Evolutionary conservation across 2,329 filamentous ascomycete species (phyloP).

Genomic region (Cryphonectria parasitica): DNA sequence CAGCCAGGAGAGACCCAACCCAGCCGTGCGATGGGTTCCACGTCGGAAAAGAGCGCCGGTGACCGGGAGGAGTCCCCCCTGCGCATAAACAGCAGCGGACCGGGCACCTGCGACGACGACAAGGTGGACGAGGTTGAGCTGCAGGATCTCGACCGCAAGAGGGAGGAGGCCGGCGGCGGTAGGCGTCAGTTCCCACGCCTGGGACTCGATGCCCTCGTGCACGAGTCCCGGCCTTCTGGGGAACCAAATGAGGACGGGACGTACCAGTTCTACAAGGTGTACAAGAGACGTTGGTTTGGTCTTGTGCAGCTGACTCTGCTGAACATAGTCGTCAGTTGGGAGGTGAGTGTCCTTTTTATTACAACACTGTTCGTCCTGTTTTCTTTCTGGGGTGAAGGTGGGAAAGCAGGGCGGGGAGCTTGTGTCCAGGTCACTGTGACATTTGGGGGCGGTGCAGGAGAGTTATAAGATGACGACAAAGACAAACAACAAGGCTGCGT

Average conservation of each 20-base stretch:
- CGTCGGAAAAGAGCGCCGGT: conserved; percentile 10
- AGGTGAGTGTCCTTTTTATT: conserved; percentile 64
- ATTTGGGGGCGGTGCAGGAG: no score
- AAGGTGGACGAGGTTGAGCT: conserved; percentile 17
- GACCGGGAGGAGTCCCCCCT: conserved; percentile 20
- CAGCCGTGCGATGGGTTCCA: conserved; percentile 15
- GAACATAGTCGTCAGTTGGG: conserved; percentile 94
- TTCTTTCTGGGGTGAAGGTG: no score
- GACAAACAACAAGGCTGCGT: neutral
- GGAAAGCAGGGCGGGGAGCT: no score
- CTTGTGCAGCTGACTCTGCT: conserved; percentile 80
- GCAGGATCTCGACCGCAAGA: conserved; percentile 7
- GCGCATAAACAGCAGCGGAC: conserved; percentile 12
- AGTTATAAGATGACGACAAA: neutral
- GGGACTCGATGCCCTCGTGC: conserved; percentile 18
- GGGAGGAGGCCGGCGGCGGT: neutral
- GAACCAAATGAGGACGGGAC: conserved; percentile 20
- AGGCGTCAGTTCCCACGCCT: conserved; percentile 23
- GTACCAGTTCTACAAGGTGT: conserved; percentile 47
- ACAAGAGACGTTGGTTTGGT: conserved; percentile 89
- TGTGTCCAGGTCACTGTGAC: no score
- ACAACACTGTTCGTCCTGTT: neutral
- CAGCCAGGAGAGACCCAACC: neutral
- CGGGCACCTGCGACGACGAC: neutral
- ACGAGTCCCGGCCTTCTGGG: conserved; percentile 12